Base-by-base conservation (phyloP, 1,284 basidiomycete genomes). In the Trametes pubescens region DNA sequence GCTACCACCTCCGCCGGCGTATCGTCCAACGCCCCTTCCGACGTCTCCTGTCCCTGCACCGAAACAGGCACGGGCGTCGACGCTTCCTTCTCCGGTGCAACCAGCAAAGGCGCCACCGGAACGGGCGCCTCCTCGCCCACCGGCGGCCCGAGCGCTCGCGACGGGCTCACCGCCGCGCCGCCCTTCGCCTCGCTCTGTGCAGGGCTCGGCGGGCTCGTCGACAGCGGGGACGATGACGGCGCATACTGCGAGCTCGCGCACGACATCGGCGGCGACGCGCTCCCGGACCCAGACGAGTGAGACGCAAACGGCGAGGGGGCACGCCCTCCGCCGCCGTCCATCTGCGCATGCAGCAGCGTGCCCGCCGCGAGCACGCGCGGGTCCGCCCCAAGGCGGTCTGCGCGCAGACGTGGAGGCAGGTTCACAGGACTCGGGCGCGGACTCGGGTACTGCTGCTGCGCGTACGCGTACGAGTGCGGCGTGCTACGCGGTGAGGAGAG, bases 241-340 rank as follows among this genome's bases (percentile, higher is more conserved):
- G 77, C 76, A 56, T 76, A 79, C 59, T 76, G 76, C 22, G 77
- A 78, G 68, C 78, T 78, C 29, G 69, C 66, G 37, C 71, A 78
- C 18, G 77, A 77, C 65, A 73, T 75, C 16, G 74, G 71, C 10
- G 78, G 78, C 22, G 78, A 79, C 18, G 64, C 74, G 57, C 76
- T 78, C 16, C 70, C 76, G 0, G 74, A 75, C 9, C 76, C 77
- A 21, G 70, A 66, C 40, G 76, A 77, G 29, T 71, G 66, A 18
- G 75, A 75, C 40, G 75, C 74, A 38, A 66, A 70, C 18, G 74
- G 75, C 14, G 77, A 76, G 2, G 53, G 34, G 65, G 65, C 47
- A 54, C 61, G 10, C 43, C 46, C 22, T 43, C 59, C 10, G 32
- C 14, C 38, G 14, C 61, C 18, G 14, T 58, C 55, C n/a, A 52